These are phyloP conservation scores for Paracamarosporium sp. DNA, from an alignment of 2,329 filamentous ascomycete species.

Conservation along the genomic window DNA sequence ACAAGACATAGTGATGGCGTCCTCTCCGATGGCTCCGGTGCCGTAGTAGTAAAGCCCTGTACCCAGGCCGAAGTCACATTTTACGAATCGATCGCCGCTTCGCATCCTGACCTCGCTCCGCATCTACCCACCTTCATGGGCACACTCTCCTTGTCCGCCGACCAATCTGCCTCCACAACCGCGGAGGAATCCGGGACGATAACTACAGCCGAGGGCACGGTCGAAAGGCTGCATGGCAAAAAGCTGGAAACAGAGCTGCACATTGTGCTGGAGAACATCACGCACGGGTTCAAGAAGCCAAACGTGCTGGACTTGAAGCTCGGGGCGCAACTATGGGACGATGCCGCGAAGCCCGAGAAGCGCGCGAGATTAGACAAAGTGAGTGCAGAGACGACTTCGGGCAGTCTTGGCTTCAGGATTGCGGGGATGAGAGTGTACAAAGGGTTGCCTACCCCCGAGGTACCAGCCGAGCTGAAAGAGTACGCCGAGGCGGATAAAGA, in stretches of 20 bases:
- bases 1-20: constrained; percentile 76
- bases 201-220: constrained; percentile 29
- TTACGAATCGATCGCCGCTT: constrained; percentile 74
- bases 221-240: constrained; percentile 58
- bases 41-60: constrained; percentile 93
- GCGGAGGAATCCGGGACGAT: constrained; percentile 38
- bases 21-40: constrained; percentile 80
- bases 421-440: constrained; percentile 69
- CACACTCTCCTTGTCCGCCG: constrained; percentile 66
- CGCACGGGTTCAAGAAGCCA: constrained; percentile 79
- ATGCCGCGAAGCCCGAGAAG: constrained; percentile 67
- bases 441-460: constrained; percentile 28
- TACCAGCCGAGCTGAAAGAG: constrained; percentile 35
- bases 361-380: constrained; percentile 66
- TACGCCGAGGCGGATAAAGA: constrained; percentile 51
- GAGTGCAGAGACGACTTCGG: constrained; percentile 64
- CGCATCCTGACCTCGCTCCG: constrained; percentile 75
- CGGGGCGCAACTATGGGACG: constrained; percentile 84
- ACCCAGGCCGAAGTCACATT: constrained; percentile 85
- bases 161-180: constrained; percentile 20
- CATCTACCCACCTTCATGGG: constrained; percentile 89
- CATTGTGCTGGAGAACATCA: constrained; percentile 85
- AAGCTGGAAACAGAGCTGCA: constrained; percentile 78
- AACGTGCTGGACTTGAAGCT: constrained; percentile 96
- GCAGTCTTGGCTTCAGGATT: constrained; percentile 67